Conservation (phyloP, 108 stramenopile genomes). For the Nannochloropsis gaditana region DNA sequence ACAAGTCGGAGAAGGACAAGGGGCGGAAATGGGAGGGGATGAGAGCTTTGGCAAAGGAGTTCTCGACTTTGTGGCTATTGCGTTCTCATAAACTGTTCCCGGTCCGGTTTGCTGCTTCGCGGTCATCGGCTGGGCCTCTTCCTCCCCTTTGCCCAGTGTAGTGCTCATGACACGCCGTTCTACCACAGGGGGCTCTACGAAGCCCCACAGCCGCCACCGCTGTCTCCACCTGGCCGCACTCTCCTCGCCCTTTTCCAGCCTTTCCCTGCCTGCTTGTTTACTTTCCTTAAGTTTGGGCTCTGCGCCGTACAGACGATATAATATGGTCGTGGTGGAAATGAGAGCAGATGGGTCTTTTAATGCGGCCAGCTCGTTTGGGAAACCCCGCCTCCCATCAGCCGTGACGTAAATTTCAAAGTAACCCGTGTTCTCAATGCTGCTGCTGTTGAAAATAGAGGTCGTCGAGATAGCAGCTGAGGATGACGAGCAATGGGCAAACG, state of each 20-base stretch:
- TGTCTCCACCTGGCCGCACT: background rate
- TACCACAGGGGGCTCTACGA: background rate
- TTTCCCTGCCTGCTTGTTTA: background rate
- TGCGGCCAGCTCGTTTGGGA: slow-evolving; percentile 8
- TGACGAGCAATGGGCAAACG: background rate
- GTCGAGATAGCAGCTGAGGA: background rate
- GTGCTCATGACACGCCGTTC: background rate
- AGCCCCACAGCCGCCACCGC: background rate
- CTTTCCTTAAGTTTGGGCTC: background rate
- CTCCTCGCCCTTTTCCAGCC: background rate
- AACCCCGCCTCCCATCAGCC: background rate
- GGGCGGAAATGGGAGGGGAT: background rate
- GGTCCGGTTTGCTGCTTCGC: background rate
- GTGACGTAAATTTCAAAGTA: background rate
- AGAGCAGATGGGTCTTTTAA: background rate
- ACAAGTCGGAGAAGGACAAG: background rate
- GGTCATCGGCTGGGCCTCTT: background rate
- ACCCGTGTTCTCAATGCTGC: background rate
- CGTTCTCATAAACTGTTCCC: too few relatives aligned
- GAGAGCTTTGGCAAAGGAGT: background rate
- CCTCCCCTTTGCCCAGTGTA: background rate
- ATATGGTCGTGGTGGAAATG: background rate
- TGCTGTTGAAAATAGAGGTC: background rate
- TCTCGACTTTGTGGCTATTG: background rate
- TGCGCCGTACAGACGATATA: slow-evolving; percentile 13